Conservation (phyloP, 2,329 filamentous ascomycete genomes). For the Phyllosticta paracitricarpa region DNA sequence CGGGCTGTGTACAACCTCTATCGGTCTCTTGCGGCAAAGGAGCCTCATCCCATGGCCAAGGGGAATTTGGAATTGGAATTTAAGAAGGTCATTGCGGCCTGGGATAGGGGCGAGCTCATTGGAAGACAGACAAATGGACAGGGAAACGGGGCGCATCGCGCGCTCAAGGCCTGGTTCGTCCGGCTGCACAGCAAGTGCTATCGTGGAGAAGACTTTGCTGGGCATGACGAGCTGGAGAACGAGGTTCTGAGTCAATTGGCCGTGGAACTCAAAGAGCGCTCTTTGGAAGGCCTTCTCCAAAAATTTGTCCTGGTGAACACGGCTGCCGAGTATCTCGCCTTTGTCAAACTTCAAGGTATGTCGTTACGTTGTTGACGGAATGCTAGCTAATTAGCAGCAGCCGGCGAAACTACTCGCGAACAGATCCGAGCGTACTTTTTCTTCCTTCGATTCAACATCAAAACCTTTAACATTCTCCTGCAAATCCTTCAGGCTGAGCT, state of each 20-base stretch:
- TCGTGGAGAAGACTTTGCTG: conserved; percentile 62
- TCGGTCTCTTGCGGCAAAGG: conserved; percentile 63
- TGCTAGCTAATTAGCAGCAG: not conserved
- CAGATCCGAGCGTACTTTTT: conserved; percentile 39
- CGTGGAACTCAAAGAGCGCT: conserved; percentile 59
- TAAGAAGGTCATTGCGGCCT: conserved; percentile 49
- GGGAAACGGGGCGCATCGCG: conserved; percentile 48
- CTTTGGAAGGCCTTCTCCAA: conserved; percentile 54
- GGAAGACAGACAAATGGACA: conserved; percentile 24
- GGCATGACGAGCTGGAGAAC: conserved; percentile 71
- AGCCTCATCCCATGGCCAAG: conserved; percentile 64
- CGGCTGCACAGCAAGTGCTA: conserved; percentile 79
- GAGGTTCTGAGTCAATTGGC: conserved; percentile 74
- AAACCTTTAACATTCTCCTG: conserved; percentile 63
- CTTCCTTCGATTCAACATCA: conserved; percentile 67
- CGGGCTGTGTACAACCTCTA: conserved; percentile 85
- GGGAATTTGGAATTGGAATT: conserved; percentile 75
- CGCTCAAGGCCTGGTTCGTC: conserved; percentile 71
- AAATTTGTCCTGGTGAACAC: conserved; percentile 83
- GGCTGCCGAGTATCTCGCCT: conserved; percentile 66
- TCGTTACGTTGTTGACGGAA: not conserved
- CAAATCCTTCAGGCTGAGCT: conserved; percentile 62
- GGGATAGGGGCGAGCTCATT: conserved; percentile 46
- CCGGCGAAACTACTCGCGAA: conserved; percentile 5
- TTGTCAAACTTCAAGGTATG: conserved; percentile 49